Base-by-base conservation (phyloP, 495 filamentous ascomycete species). In the Penicillium salamii region DNA sequence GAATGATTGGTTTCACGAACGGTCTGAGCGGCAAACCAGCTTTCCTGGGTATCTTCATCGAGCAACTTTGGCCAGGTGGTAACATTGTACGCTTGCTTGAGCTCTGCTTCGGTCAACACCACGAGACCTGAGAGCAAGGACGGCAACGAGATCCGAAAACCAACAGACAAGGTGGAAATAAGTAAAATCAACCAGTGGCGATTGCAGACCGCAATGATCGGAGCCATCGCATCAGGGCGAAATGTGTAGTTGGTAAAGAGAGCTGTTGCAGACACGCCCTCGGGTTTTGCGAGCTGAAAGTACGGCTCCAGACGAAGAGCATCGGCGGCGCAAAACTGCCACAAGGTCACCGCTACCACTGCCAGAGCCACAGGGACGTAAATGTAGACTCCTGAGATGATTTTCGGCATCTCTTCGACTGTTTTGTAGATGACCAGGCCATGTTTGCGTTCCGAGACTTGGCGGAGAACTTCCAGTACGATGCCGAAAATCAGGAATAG, bases 241-340 rank as follows among this genome's bases (percentile, higher is more conserved):
- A 61, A 64, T 32, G 40, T 54, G 17, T 64, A 67, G 33, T 67
- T 67, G 40, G 40, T 57, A 45, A 67, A 62, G 3, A 67, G 53
- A 3, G 60, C 50, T 1, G 29, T 53, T 8, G 53, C 63, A 4
- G 61, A 28, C 2, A 37, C 47, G 2, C 58, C 60, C 0, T 50
- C 29, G 2, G 51, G 54, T n/a, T 47, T 52, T 5, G 60, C 49
- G 5, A 67, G 47, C 21, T 67, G 63, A 19, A 62, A 64, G 19
- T 53, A 67, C 3, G 63, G 55, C 46, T 67, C 63, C 31, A 67
- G 49, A 4, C 63, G 53, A 17, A 64, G 29, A 3, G 56, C 54
- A 45, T 67, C 63, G 12, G 49, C 44, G 23, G 53, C 51, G 14
- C 42, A 59, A 3, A 64, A 26, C 5, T 53, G 50, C 58, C 61